Evolutionary conservation across 2,329 filamentous ascomycete genomes (phyloP).

Genomic region (Beauveria australis): DNA sequence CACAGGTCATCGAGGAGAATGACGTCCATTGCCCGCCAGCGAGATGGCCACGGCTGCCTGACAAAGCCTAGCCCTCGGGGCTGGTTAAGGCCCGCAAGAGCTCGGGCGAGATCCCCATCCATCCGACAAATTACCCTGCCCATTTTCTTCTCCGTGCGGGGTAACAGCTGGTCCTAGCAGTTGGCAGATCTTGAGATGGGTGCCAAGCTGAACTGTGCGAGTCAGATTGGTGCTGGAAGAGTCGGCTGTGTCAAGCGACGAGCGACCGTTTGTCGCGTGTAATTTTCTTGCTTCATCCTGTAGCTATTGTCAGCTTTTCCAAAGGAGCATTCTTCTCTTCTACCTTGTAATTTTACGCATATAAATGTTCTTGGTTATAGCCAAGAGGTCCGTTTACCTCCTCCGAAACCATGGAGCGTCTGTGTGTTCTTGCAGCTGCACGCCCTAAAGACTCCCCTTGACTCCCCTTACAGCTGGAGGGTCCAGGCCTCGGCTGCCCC

Average conservation of each 20-base stretch:
- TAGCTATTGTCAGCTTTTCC: background rate
- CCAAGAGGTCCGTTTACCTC: too few species aligned
- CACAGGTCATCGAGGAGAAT: background rate
- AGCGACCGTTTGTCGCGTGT: background rate
- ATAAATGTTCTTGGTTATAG: too few species aligned
- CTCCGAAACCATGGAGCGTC: background rate
- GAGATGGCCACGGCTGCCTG: background rate
- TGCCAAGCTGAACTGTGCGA: too few species aligned
- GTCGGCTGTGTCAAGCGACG: background rate
- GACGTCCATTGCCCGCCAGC: background rate
- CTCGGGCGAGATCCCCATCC: background rate
- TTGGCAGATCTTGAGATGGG: background rate
- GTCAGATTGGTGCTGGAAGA: background rate
- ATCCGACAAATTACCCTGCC: background rate
- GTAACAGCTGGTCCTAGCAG: background rate
- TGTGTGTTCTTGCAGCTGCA: background rate
- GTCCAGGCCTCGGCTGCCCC: constrained; percentile 6
- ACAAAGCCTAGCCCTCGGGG: background rate
- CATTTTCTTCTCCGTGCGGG: background rate
- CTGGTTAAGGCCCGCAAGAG: background rate
- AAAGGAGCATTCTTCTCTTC: too few species aligned
- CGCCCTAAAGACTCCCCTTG: background rate
- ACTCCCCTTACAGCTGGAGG: background rate
- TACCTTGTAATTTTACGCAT: too few species aligned
- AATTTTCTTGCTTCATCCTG: background rate